Conservation (phyloP, 352 stramenopile species). For the Phytophthora pini region DNA sequence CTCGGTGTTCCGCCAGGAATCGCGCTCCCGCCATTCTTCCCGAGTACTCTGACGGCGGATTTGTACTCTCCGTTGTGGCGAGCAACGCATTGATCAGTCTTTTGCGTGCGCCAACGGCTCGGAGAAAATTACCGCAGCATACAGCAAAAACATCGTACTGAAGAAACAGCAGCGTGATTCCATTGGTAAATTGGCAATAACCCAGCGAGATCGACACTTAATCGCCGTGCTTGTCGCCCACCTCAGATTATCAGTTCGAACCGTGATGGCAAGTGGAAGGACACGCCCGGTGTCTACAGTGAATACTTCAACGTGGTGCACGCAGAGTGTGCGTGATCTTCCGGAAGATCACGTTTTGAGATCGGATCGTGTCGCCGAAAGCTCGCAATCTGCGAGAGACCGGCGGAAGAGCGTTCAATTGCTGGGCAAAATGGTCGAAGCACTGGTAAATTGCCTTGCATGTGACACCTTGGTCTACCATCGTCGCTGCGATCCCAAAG, state of each 20-base stretch:
- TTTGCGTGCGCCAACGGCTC: no score
- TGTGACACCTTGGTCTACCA: conserved; percentile 15
- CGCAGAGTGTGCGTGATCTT: not conserved
- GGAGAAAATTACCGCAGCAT: no score
- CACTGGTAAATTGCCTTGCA: not conserved
- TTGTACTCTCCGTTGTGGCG: not conserved
- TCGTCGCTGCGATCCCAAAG: conserved; percentile 7
- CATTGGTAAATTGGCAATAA: no score
- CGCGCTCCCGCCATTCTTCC: no score
- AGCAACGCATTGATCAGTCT: no score
- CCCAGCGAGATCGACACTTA: no score
- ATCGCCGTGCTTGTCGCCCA: not conserved
- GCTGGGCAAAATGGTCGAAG: conserved; percentile 1
- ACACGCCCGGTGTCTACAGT: conserved; percentile 13
- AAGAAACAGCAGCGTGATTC: no score
- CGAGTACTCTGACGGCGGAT: not conserved
- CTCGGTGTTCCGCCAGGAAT: no score
- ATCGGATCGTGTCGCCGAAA: conserved; percentile 17
- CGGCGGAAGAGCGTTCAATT: conserved; percentile 7
- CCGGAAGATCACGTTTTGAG: conserved; percentile 15
- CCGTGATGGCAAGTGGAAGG: not conserved
- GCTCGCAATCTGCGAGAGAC: conserved; percentile 11
- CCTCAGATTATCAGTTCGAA: conserved; percentile 2
- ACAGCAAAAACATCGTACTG: no score
- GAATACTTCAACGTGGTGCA: conserved; percentile 12